Conservation (phyloP, 2,329 filamentous ascomycete species). For the Hypoxylon sp. region DNA sequence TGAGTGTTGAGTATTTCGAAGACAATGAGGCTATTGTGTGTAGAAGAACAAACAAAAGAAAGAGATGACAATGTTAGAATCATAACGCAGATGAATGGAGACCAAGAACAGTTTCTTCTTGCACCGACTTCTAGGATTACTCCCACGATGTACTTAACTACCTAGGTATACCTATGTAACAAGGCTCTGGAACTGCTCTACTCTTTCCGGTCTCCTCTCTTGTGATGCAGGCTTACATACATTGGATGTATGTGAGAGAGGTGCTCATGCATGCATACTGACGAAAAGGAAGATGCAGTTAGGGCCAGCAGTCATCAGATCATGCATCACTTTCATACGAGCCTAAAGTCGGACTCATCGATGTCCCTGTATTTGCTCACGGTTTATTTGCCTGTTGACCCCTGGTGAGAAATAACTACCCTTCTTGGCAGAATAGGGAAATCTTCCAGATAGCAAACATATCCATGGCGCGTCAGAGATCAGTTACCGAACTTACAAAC, state of each 20-base stretch:
- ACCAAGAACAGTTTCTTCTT: conserved; percentile 22
- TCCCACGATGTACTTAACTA: not conserved
- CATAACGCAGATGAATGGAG: conserved; percentile 14
- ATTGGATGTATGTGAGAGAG: conserved; percentile 22
- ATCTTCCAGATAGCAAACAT: conserved; percentile 17
- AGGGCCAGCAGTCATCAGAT: conserved; percentile 25
- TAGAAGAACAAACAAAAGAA: conserved; percentile 16
- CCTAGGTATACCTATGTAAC: not conserved
- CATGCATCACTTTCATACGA: conserved; percentile 11
- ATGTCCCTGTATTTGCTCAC: not conserved
- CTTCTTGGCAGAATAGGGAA: conserved; percentile 29
- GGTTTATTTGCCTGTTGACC: conserved; percentile 23
- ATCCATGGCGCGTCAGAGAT: conserved; percentile 27
- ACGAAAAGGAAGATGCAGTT: conserved; percentile 19
- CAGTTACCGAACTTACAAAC: conserved; percentile 15
- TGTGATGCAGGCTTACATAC: conserved; percentile 27
- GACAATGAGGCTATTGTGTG: not conserved
- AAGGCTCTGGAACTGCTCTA: conserved; percentile 2
- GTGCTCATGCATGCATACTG: conserved; percentile 20
- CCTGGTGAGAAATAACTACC: conserved; percentile 14
- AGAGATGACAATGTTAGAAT: conserved; percentile 2
- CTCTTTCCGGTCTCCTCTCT: conserved; percentile 8
- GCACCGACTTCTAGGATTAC: conserved; percentile 18
- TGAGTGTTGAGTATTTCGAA: conserved; percentile 10
- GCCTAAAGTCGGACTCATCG: conserved; percentile 2